Percentiles rank a stretch among this genome's conserved stretches.
These are phyloP conservation scores for Stentor coeruleus DNA, from an alignment of 73 alveolate species.

Conservation along the genomic window DNA sequence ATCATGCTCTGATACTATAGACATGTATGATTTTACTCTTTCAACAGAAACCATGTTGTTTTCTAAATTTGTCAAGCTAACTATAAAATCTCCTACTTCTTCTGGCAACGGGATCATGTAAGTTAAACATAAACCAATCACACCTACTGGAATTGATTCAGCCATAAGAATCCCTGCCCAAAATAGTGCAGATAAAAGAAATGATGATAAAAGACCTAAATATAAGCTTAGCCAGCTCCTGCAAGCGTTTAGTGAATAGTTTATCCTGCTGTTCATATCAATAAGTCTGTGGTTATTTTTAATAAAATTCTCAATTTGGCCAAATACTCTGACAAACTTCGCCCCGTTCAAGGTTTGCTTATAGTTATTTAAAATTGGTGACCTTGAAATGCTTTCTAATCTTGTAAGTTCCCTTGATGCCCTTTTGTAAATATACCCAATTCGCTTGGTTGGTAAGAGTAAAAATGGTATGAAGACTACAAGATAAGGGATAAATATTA, in stretches of 20 bases:
- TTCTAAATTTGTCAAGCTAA: neutral
- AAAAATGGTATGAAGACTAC: neutral
- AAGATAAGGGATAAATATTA: slow-evolving; percentile 11
- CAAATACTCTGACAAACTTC: slow-evolving; percentile 74
- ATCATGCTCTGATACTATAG: neutral
- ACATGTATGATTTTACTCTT: neutral
- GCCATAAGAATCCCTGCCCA: neutral
- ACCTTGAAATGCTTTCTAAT: slow-evolving; percentile 74
- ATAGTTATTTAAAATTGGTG: slow-evolving; percentile 78
- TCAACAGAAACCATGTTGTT: slow-evolving; percentile 25
- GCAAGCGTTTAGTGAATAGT: slow-evolving; percentile 1
- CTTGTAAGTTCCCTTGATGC: slow-evolving; percentile 80
- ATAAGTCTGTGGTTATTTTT: slow-evolving; percentile 38
- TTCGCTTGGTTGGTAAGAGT: neutral
- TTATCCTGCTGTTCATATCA: slow-evolving; percentile 38
- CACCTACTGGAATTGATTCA: slow-evolving; percentile 1
- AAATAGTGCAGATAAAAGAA: neutral
- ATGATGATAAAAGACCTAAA: neutral
- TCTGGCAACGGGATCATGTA: slow-evolving; percentile 16
- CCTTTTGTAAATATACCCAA: slow-evolving; percentile 18
- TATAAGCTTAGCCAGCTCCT: neutral
- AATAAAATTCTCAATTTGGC: slow-evolving; percentile 38
- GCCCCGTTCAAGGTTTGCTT: slow-evolving; percentile 85
- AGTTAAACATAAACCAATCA: neutral
- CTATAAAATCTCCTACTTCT: neutral